A percentile compares a stretch with the other conserved stretches of the same genome.
These are phyloP conservation scores for Cephalotrichum gorgonifer DNA, from an alignment of 2,329 filamentous ascomycete species.

Conservation along the genomic window DNA sequence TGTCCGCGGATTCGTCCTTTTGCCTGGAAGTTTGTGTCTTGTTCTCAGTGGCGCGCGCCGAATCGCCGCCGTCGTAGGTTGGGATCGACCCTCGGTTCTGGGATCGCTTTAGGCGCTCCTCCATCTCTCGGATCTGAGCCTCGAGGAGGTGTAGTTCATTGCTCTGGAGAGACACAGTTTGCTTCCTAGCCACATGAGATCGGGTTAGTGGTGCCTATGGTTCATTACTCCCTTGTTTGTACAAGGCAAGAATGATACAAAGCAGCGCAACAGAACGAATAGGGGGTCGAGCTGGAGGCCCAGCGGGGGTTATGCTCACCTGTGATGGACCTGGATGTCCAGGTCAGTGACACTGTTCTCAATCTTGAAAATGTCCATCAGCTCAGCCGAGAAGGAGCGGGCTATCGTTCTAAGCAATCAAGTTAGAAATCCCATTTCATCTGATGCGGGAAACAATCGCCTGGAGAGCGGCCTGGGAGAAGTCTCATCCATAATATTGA, in stretches of 20 bases:
- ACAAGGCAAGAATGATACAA: conserved; percentile 5
- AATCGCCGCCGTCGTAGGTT: conserved; percentile 3
- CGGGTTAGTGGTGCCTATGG: not conserved
- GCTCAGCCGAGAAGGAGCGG: conserved; percentile 72
- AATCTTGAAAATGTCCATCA: conserved; percentile 84
- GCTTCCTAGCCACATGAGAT: conserved; percentile 52
- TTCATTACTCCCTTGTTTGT: not conserved
- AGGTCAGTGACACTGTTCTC: conserved; percentile 67
- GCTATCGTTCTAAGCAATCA: conserved; percentile 63
- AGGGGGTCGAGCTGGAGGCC: not conserved
- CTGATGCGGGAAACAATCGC: no score
- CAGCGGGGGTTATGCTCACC: conserved; percentile 37
- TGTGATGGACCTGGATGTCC: conserved; percentile 66
- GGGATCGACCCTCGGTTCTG: not conserved
- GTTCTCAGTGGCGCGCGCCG: conserved; percentile 8
- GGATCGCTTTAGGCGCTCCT: conserved; percentile 55
- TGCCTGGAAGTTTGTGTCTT: conserved; percentile 10
- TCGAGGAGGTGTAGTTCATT: conserved; percentile 81
- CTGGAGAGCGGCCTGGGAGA: not conserved
- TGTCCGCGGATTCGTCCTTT: conserved; percentile 13
- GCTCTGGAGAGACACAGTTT: conserved; percentile 61
- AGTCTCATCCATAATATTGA: not conserved
- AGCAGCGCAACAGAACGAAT: not conserved
- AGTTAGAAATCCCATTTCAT: conserved; percentile 3
- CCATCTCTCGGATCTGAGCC: conserved; percentile 72